A percentile compares a stretch with the other conserved stretches of the same genome.
phyloP scores from a whole-genome alignment of 2,329 filamentous ascomycete species.

The Ambrosiella cleistominuta region DNA sequence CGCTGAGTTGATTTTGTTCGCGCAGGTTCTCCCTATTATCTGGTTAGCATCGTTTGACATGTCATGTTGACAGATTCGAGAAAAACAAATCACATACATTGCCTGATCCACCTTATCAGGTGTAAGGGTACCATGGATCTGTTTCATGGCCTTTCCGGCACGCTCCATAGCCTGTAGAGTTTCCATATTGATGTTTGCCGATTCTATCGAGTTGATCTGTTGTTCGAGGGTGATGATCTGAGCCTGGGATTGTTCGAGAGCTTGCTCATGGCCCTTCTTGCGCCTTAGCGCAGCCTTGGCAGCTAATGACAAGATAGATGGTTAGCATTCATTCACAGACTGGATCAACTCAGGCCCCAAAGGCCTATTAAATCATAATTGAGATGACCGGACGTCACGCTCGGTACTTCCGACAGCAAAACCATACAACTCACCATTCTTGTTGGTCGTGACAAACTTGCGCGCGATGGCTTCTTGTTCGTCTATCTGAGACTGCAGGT shows the following conservation, averaged over 20 bases:
- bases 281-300: conserved; percentile 78
- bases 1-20: conserved; percentile 81
- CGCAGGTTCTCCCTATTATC: conserved; percentile 61
- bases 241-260: conserved; percentile 72
- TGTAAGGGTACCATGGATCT: conserved; percentile 78
- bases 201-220: conserved; percentile 92
- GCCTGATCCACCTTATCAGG: conserved; percentile 89
- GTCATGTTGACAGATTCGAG: background rate
- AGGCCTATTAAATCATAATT: background rate
- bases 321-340: background rate
- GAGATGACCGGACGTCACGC: too few relatives aligned
- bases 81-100: conserved; percentile 46
- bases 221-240: conserved; percentile 88
- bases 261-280: conserved; percentile 89
- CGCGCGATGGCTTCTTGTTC: conserved; percentile 78
- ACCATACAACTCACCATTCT: conserved; percentile 49
- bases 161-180: conserved; percentile 88
- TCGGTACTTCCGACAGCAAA: background rate
- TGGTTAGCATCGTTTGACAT: background rate
- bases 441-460: conserved; percentile 79
- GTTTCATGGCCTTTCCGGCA: conserved; percentile 76
- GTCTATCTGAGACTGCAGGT: conserved; percentile 79
- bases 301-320: conserved; percentile 32
- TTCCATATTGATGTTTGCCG: conserved; percentile 96
- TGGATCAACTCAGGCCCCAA: background rate